Evolutionary conservation across 2,329 filamentous ascomycete genomes (phyloP), one percentile per base, ranked within the genome.

Genomic region (Ophiostoma sp.): DNA sequence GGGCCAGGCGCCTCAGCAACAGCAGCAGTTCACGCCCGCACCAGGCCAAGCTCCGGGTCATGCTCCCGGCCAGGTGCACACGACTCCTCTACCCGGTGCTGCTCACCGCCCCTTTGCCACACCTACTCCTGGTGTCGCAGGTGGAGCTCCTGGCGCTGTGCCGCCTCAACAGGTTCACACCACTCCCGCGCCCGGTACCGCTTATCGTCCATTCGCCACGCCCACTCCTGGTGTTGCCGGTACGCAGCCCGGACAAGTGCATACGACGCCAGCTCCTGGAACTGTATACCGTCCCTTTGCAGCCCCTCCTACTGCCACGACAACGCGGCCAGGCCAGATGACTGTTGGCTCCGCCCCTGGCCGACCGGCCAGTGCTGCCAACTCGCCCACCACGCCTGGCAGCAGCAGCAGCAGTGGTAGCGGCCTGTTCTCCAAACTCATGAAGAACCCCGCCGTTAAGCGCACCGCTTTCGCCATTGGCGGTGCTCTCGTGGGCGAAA

Each of bases 381-480:
- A 36, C 0, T n/a, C 69, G 1, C 36, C 69, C 4, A 7, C 50
- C 4, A n/a, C n/a, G 12, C 12, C 19, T n/a, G n/a, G n/a, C n/a
- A n/a, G n/a, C 28, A 17, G 8, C 6, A 33, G 59, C 33, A 42
- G 33, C n/a, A 25, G 71, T 11, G 25, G 33, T 3, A 45, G 59
- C 2, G 9, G 48, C 9, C 17, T 75, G 19, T 74, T 77, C 9
- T 74, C 74, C 25, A 76, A 75, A 6, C n/a, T 75, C 4, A 45
- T 75, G n/a, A 75, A 74, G n/a, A 76, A 71, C 71, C 57, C 75
- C 15, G 74, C 71, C 1, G 71, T 76, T 19, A 75, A 76, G 69
- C 74, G 72, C n/a, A 74, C 73, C 0, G 74, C 74, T 1, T 71
- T 72, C 15, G 71, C 69, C 12, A 61, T 75, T 17, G 75, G 72